Evolutionary conservation across 345 rosid genomes (phyloP).

Genomic region (Eucalyptus marginata): DNA sequence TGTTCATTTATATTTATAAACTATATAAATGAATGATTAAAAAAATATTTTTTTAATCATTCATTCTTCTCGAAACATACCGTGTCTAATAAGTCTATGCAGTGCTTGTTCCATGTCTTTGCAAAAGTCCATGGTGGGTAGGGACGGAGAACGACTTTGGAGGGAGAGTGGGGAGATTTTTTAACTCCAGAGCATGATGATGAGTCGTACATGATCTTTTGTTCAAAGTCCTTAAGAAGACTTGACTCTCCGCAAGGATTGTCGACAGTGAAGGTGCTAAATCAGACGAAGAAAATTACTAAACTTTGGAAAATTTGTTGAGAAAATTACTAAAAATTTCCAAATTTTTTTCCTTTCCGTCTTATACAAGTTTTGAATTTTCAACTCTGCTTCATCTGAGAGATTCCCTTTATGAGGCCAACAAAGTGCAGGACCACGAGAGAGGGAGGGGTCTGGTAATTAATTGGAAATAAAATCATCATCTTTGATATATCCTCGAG

Average conservation of each 20-base stretch:
- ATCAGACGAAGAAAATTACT: no score
- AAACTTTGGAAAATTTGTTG: not conserved
- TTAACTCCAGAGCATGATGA: not conserved
- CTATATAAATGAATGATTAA: accelerated
- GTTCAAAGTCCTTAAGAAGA: not conserved
- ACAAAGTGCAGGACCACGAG: not conserved
- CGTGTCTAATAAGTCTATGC: not conserved
- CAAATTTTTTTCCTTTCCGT: not conserved
- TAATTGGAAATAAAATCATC: not conserved
- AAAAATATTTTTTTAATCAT: accelerated
- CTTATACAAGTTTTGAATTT: not conserved
- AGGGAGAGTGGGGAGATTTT: not conserved
- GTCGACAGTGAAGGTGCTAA: no score
- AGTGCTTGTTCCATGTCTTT: no score
- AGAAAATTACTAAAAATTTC: not conserved
- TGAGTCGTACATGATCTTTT: not conserved
- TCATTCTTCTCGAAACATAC: no score
- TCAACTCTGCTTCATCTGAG: not conserved
- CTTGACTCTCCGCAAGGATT: not conserved
- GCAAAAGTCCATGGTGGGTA: not conserved
- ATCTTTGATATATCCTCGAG: not conserved
- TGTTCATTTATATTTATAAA: accelerated
- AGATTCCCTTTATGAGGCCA: not conserved
- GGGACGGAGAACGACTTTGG: not conserved
- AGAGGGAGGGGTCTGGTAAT: not conserved